These are phyloP conservation scores for Penicillium coffeae DNA, from an alignment of 495 filamentous ascomycete genomes.

Conservation along the genomic window DNA sequence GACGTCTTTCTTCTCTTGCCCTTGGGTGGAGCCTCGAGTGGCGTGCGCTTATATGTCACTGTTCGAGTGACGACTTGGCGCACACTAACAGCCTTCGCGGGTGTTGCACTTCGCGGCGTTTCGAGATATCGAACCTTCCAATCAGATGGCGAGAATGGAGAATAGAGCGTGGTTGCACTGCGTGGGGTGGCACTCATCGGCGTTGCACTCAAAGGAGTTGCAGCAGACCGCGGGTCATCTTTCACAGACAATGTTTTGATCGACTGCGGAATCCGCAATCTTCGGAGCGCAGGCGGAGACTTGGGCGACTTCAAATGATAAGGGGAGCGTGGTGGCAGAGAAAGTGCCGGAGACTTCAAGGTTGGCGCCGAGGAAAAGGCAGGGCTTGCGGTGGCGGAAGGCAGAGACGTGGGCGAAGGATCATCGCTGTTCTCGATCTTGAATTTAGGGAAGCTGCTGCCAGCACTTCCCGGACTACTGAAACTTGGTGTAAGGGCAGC, in stretches of 20 bases:
- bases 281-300: conserved; percentile 18
- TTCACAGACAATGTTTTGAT: background rate
- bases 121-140: conserved; percentile 40
- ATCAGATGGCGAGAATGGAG: conserved; percentile 38
- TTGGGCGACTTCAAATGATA: background rate
- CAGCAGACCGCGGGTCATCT: background rate
- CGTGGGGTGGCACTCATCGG: conserved; percentile 24
- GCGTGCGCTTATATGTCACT: conserved; percentile 43
- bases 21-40: conserved; percentile 38
- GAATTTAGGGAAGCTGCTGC: conserved; percentile 30
- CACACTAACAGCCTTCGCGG: conserved; percentile 37
- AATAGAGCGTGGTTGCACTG: conserved; percentile 23
- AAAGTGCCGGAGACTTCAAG: conserved; percentile 24
- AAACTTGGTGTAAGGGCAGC: conserved; percentile 70
- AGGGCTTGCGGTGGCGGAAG: conserved; percentile 35
- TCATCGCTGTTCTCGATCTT: conserved; percentile 24
- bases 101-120: conserved; percentile 24
- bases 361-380: conserved; percentile 23
- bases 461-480: conserved; percentile 37
- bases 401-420: conserved; percentile 37
- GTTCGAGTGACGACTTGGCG: conserved; percentile 49
- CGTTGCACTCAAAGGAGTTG: conserved; percentile 11
- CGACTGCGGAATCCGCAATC: conserved; percentile 36
- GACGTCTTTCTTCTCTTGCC: conserved; percentile 36
- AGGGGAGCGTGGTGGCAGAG: conserved; percentile 28